phyloP scores from a whole-genome alignment of 495 filamentous ascomycete genomes.

The Penicillium roqueforti region DNA sequence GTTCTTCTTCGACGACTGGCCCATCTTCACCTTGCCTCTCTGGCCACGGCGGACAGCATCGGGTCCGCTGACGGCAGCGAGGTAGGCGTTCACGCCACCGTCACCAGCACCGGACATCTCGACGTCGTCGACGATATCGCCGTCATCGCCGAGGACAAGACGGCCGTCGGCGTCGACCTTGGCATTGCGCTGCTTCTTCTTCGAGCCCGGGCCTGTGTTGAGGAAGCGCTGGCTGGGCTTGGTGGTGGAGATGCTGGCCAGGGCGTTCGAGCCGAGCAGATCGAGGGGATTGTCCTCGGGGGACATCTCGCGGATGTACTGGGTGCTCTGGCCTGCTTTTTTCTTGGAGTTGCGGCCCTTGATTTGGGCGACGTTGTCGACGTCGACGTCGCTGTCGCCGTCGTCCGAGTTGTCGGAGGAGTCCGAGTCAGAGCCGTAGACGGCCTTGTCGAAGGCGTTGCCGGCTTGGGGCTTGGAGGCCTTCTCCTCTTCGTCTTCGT shows the following conservation, averaged over 20 bases:
- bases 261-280: slow-evolving; percentile 78
- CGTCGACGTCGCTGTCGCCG: slow-evolving; percentile 52
- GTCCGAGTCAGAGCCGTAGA: slow-evolving; percentile 81
- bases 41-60: slow-evolving; percentile 78
- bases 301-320: slow-evolving; percentile 83
- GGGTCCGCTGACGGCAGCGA: slow-evolving; percentile 80
- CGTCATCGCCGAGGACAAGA: slow-evolving; percentile 65
- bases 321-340: slow-evolving; percentile 50
- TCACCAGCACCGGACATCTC: slow-evolving; percentile 58
- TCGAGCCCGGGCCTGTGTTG: slow-evolving; percentile 40
- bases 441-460: slow-evolving; percentile 90
- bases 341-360: slow-evolving; percentile 34
- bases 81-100: slow-evolving; percentile 79
- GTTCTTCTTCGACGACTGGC: slow-evolving; percentile 54
- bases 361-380: slow-evolving; percentile 34
- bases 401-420: slow-evolving; percentile 61
- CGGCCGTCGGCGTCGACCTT: slow-evolving; percentile 84
- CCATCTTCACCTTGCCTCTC: slow-evolving; percentile 84
- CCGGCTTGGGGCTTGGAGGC: slow-evolving; percentile 52
- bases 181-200: slow-evolving; percentile 52
- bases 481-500: slow-evolving; percentile 42
- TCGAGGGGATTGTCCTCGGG: slow-evolving; percentile 87
- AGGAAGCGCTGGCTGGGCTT: slow-evolving; percentile 61
- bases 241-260: slow-evolving; percentile 89
- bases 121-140: slow-evolving; percentile 45